These are phyloP conservation scores for Moringa oleifera DNA, from an alignment of 345 rosid genomes.

Conservation along the genomic window DNA sequence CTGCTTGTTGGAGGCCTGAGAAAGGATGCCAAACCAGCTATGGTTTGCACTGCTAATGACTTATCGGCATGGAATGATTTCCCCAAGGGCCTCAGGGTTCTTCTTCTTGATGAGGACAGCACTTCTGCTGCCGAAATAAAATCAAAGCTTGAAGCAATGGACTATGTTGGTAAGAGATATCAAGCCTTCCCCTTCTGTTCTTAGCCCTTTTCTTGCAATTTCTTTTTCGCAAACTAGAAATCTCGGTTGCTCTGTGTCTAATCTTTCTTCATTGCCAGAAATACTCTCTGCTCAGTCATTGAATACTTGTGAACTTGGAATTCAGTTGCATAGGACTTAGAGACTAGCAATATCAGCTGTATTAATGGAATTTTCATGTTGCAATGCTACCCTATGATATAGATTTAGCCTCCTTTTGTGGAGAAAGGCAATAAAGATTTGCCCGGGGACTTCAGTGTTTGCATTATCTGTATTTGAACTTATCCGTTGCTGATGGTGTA, in stretches of 20 bases:
- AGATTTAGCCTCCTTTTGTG: neutral
- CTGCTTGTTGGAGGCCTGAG: slow-evolving; percentile 38
- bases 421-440: slow-evolving; percentile 4
- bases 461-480: neutral
- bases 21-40: slow-evolving; percentile 97
- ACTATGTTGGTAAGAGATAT: slow-evolving; percentile 70
- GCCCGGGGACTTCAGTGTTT: no score
- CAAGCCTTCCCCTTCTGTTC: slow-evolving; percentile 12
- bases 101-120: slow-evolving; percentile 62
- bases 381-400: slow-evolving; percentile 4
- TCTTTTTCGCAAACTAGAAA: slow-evolving; percentile 7
- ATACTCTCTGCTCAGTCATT: slow-evolving; percentile 6
- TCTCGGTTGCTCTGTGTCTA: slow-evolving; percentile 8
- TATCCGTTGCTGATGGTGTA: neutral
- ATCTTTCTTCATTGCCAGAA: slow-evolving; percentile 13
- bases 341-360: slow-evolving; percentile 1
- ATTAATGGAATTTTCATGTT: slow-evolving; percentile 13
- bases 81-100: slow-evolving; percentile 93
- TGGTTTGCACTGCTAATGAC: slow-evolving; percentile 81
- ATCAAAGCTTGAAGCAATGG: slow-evolving; percentile 81
- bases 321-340: neutral
- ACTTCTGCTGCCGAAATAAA: slow-evolving; percentile 55
- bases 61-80: slow-evolving; percentile 87
- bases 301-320: slow-evolving; percentile 6
- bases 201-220: neutral